Evolutionary conservation across 2,329 filamentous ascomycete genomes (phyloP).

Genomic region (Colletotrichum lentis): DNA sequence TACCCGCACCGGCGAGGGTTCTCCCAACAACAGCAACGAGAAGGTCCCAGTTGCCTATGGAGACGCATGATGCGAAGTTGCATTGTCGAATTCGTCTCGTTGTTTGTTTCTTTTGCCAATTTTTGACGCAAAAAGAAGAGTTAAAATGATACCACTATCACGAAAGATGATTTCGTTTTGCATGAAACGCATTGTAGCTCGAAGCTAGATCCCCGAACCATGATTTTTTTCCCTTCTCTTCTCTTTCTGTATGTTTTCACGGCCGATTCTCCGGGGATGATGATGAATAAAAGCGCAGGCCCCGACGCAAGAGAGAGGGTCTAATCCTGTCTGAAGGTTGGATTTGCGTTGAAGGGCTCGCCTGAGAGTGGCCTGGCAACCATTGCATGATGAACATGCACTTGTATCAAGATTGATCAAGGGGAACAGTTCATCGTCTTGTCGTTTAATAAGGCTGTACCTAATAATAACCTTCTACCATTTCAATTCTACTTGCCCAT

Average conservation of each 20-base stretch:
- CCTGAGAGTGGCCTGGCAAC: neutral
- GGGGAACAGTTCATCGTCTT: neutral
- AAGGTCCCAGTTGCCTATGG: constrained; percentile 19
- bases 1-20: constrained; percentile 33
- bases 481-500: neutral
- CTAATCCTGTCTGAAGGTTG: neutral
- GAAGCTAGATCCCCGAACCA: constrained; percentile 16
- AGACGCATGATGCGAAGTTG: constrained; percentile 9
- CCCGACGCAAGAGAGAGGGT: neutral
- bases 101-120: constrained; percentile 17
- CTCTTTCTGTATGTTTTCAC: neutral
- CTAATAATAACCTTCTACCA: constrained; percentile 26
- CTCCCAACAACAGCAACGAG: constrained; percentile 26
- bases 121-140: constrained; percentile 13
- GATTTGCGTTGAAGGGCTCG: neutral
- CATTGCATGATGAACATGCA: neutral
- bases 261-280: neutral
- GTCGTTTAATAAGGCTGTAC: constrained; percentile 14
- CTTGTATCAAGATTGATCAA: constrained; percentile 3
- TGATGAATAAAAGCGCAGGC: no score
- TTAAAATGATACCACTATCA: constrained; percentile 36
- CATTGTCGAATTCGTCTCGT: constrained; percentile 8
- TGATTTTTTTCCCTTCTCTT: no score
- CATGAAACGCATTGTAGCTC: constrained; percentile 17
- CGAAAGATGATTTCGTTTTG: constrained; percentile 15